Conservation (phyloP, 2,329 filamentous ascomycete genomes). For the Monosporascus sp. region DNA sequence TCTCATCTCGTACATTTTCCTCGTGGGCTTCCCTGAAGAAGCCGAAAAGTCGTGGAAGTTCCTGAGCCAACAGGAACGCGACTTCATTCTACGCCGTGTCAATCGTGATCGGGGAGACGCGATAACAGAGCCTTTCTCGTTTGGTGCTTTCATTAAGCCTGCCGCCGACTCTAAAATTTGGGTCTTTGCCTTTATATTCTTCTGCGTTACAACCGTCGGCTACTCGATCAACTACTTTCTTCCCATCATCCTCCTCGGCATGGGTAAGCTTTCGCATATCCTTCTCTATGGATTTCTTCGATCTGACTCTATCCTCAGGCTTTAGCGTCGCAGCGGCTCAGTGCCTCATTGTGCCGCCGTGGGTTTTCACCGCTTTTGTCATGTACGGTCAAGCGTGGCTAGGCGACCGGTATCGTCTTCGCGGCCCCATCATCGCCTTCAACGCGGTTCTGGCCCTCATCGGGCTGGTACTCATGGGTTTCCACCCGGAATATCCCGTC, state of each 20-base stretch:
- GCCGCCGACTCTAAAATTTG: conserved; percentile 7
- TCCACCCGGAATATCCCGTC: conserved; percentile 39
- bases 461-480: neutral
- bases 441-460: neutral
- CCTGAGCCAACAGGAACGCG: conserved; percentile 43
- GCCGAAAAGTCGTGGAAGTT: conserved; percentile 47
- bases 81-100: conserved; percentile 50
- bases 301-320: neutral
- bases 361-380: neutral
- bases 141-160: no score
- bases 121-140: no score
- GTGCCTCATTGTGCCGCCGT: neutral
- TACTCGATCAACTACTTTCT: neutral
- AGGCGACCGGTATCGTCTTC: neutral
- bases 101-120: conserved; percentile 52
- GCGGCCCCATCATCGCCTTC: neutral
- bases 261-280: no score
- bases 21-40: conserved; percentile 61
- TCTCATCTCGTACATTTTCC: conserved; percentile 47
- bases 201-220: neutral
- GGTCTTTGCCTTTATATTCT: neutral
- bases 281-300: neutral
- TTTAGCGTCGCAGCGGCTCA: neutral
- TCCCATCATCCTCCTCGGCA: neutral
- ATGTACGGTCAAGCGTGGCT: neutral